phyloP scores from a whole-genome alignment of 305 asterid species.

The Rubia tinctorum region DNA sequence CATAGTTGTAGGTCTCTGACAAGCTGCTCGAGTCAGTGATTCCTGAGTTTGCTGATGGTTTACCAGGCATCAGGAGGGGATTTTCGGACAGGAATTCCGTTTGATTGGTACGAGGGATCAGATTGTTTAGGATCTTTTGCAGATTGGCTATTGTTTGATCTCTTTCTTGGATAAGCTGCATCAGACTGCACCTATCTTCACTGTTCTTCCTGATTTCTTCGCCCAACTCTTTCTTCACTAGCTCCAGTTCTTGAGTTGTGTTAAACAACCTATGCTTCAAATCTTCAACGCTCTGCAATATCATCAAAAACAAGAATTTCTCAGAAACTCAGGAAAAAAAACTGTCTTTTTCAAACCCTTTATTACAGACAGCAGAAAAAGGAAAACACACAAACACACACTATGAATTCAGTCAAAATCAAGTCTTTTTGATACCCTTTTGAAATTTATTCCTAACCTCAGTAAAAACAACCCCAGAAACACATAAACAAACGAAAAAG shows the following conservation, averaged over 20 bases:
- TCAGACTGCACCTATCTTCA: slow-evolving; percentile 45
- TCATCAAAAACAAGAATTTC: background rate
- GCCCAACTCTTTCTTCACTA: slow-evolving; percentile 47
- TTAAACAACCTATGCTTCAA: slow-evolving; percentile 51
- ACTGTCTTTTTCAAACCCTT: background rate
- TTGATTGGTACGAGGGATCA: slow-evolving; percentile 4
- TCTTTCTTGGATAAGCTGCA: slow-evolving; percentile 57
- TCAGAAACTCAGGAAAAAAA: background rate
- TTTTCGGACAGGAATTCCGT: slow-evolving; percentile 28
- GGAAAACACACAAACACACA: background rate
- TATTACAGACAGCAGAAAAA: background rate
- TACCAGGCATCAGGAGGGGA: slow-evolving; percentile 25
- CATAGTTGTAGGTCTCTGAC: slow-evolving; percentile 45
- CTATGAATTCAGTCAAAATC: background rate
- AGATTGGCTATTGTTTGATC: slow-evolving; percentile 70
- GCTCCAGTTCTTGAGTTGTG: slow-evolving; percentile 64
- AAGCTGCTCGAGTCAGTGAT: slow-evolving; percentile 61
- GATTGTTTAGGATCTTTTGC: slow-evolving; percentile 40
- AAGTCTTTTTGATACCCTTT: background rate
- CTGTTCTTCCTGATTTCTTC: slow-evolving; percentile 52
- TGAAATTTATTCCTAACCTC: background rate
- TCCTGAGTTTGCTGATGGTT: slow-evolving; percentile 43
- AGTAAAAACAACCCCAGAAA: background rate
- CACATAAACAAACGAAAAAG: background rate
- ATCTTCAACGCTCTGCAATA: slow-evolving; percentile 47